Evolutionary conservation across 2,329 filamentous ascomycete species (phyloP).

Genomic region (Dactylellina parvicollis): DNA sequence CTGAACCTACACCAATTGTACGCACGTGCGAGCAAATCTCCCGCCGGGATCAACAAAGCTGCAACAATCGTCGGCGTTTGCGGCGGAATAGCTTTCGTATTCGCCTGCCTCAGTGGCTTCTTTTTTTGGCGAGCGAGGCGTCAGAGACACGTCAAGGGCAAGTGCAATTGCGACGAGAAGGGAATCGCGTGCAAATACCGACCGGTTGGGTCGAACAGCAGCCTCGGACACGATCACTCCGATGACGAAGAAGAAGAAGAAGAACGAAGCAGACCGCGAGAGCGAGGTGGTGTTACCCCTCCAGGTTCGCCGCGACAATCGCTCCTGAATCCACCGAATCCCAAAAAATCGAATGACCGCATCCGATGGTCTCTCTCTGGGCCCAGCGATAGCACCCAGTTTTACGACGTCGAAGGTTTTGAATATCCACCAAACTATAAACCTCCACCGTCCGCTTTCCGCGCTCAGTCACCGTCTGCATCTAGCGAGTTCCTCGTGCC

Average conservation of each 20-base stretch:
- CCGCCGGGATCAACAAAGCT: constrained; percentile 36
- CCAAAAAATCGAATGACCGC: neutral
- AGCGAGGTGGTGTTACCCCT: constrained; percentile 24
- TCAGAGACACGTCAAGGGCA: constrained; percentile 22
- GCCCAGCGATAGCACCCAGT: constrained; percentile 27
- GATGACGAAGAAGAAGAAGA: constrained; percentile 23
- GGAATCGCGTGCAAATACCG: constrained; percentile 43
- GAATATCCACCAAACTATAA: constrained; percentile 49
- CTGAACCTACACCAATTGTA: constrained; percentile 17
- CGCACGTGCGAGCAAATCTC: constrained; percentile 2
- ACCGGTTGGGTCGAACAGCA: neutral
- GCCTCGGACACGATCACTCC: constrained; percentile 8
- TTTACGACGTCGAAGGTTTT: constrained; percentile 48
- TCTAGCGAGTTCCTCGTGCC: constrained; percentile 40
- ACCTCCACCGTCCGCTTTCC: constrained; percentile 47
- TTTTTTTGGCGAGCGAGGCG: constrained; percentile 34
- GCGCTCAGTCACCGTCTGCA: constrained; percentile 38
- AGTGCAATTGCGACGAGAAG: constrained; percentile 46
- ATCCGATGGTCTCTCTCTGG: constrained; percentile 28
- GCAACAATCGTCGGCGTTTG: constrained; percentile 46
- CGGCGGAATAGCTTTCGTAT: constrained; percentile 35
- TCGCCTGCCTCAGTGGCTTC: constrained; percentile 24
- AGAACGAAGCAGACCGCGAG: neutral
- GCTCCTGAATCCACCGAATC: constrained; percentile 8
- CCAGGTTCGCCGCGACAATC: constrained; percentile 39